Evolutionary conservation across 2,329 filamentous ascomycete genomes (phyloP).

Genomic region (Geoglossum cookeanum): DNA sequence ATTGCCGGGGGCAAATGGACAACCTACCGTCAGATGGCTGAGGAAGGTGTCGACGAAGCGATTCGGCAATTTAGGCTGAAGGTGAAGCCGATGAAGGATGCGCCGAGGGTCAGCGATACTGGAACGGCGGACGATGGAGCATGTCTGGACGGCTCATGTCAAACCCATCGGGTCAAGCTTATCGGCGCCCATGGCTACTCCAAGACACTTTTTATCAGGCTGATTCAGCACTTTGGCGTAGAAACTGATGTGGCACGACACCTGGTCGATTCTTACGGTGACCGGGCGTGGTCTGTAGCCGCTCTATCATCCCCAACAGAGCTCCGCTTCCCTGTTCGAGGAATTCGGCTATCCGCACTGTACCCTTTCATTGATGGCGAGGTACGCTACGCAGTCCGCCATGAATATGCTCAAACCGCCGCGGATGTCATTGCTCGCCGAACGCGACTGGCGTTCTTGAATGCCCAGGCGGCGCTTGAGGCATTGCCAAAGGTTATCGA

Average conservation of each 20-base stretch:
- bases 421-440: slow-evolving; percentile 74
- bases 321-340: slow-evolving; percentile 63
- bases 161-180: slow-evolving; percentile 65
- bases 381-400: slow-evolving; percentile 66
- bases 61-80: slow-evolving; percentile 47
- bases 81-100: slow-evolving; percentile 35
- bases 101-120: slow-evolving; percentile 50
- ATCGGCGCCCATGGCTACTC: slow-evolving; percentile 75
- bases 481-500: slow-evolving; percentile 73
- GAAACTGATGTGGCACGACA: slow-evolving; percentile 88
- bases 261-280: slow-evolving; percentile 71
- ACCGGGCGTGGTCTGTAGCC: slow-evolving; percentile 81
- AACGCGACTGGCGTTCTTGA: slow-evolving; percentile 73
- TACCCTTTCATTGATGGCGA: slow-evolving; percentile 91
- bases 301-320: slow-evolving; percentile 60
- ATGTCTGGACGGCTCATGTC: slow-evolving; percentile 52
- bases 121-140: slow-evolving; percentile 52
- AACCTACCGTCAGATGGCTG: slow-evolving; percentile 82
- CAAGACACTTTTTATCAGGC: slow-evolving; percentile 82
- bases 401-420: slow-evolving; percentile 84
- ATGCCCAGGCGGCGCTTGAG: slow-evolving; percentile 77
- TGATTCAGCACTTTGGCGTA: slow-evolving; percentile 82
- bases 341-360: slow-evolving; percentile 56
- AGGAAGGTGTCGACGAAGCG: slow-evolving; percentile 71
- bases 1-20: slow-evolving; percentile 87